phyloP scores from a whole-genome alignment of 352 stramenopile species.

The Globisporangium nagaii region DNA sequence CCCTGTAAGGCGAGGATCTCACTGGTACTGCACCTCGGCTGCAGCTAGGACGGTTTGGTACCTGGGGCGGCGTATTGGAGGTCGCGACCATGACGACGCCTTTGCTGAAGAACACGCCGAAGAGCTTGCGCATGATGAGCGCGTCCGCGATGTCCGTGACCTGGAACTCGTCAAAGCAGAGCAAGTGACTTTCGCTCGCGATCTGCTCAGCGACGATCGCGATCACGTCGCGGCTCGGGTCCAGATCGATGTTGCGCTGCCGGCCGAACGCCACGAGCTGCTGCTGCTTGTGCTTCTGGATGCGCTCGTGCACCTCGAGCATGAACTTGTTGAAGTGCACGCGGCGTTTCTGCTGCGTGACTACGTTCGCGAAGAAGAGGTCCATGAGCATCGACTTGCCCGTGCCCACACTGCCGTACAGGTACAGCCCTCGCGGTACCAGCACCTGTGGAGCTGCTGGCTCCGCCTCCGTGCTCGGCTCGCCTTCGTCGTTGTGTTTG shows the following conservation, averaged over 20 bases:
- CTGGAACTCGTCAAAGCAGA: slow-evolving; percentile 99
- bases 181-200: slow-evolving; percentile 80
- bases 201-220: slow-evolving; percentile 82
- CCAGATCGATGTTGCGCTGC: slow-evolving; percentile 83
- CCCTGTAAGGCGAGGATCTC: no score
- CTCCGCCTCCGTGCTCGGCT: neutral
- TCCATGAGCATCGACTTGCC: slow-evolving; percentile 98
- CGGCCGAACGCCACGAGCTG: slow-evolving; percentile 74
- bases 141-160: slow-evolving; percentile 97
- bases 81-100: slow-evolving; percentile 95
- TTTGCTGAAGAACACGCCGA: slow-evolving; percentile 84
- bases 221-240: slow-evolving; percentile 67
- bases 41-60: slow-evolving; percentile 16
- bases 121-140: slow-evolving; percentile 95
- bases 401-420: slow-evolving; percentile 93
- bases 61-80: slow-evolving; percentile 86
- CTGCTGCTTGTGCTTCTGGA: slow-evolving; percentile 89
- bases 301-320: slow-evolving; percentile 90
- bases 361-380: slow-evolving; percentile 83
- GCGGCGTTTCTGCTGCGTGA: slow-evolving; percentile 70
- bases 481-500: neutral
- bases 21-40: neutral
- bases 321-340: slow-evolving; percentile 99
- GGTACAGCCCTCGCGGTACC: slow-evolving; percentile 89
- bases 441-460: slow-evolving; percentile 19